These are phyloP conservation scores for Diplodia sapinea DNA, from an alignment of 2,329 filamentous ascomycete genomes.

Conservation along the genomic window DNA sequence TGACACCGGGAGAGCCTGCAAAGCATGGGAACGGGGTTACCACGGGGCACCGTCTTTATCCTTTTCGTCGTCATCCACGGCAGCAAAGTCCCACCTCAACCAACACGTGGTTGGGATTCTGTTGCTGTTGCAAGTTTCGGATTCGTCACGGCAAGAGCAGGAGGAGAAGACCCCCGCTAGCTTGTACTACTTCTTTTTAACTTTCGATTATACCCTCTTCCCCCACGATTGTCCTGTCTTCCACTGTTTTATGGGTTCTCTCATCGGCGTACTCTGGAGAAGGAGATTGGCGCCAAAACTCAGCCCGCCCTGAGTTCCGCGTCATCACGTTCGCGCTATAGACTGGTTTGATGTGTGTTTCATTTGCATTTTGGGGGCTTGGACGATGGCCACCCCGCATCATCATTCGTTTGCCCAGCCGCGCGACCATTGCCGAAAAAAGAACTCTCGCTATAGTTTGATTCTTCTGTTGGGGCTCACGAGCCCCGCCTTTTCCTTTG, in stretches of 20 bases:
- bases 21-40: slow-evolving; percentile 23
- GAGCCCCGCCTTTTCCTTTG: slow-evolving; percentile 6
- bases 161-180: slow-evolving; percentile 27
- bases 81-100: slow-evolving; percentile 1
- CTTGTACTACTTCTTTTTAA: slow-evolving; percentile 24
- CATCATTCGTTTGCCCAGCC: slow-evolving; percentile 15
- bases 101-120: slow-evolving; percentile 4
- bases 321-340: slow-evolving; percentile 20
- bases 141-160: slow-evolving; percentile 23
- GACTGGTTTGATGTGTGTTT: slow-evolving; percentile 13
- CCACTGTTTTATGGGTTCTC: slow-evolving; percentile 22
- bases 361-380: neutral
- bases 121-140: slow-evolving; percentile 25
- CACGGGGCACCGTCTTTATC: slow-evolving; percentile 14
- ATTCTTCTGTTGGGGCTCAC: neutral
- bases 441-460: slow-evolving; percentile 18
- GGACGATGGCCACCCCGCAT: slow-evolving; percentile 10
- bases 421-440: slow-evolving; percentile 1
- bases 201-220: slow-evolving; percentile 29
- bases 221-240: slow-evolving; percentile 22
- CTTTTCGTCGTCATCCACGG: neutral
- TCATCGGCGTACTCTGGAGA: slow-evolving; percentile 21
- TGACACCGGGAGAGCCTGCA: slow-evolving; percentile 24
- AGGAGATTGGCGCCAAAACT: slow-evolving; percentile 19
- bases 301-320: slow-evolving; percentile 14